Evolutionary conservation across 176 grass and related monocot genomes (phyloP), one percentile per base, ranked within the genome.

Genomic region (Raddia guianensis): DNA sequence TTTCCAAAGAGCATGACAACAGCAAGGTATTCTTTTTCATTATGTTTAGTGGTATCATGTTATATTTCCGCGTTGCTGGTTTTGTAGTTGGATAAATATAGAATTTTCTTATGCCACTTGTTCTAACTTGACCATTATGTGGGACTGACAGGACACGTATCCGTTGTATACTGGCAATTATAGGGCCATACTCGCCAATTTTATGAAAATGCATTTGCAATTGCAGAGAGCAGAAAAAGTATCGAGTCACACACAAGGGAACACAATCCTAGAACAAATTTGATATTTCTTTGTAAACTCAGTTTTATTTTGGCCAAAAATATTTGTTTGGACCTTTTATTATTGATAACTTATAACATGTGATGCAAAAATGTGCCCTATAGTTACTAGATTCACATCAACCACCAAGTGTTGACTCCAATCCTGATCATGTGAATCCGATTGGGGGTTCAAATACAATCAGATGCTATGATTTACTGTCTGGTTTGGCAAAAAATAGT

Each of bases 71-170:
- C 60, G 50, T 42, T 5, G 2, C 63, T 80, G 1, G 12, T 21
- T 40, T 45, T 73, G 32, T 63, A 66, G 37, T 53, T 50, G 34
- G 20, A 76, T 18, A 74, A 68, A 82, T 87, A 7, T 21, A n/a
- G 47, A 74, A 32, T 64, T 52, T 51, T 73, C 62, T 40, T 40
- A 58, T 18, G 9, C 7, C 46, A 47, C 46, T 47, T 57, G 35
- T 12, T 15, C 44, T 61, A 16, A 19, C 18, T 2, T 10, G 44
- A 45, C 5, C 5, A 71, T 71, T 40, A 49, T 5, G 20, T 48
- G 18, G n/a, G 40, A 72, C 21, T 75, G 15, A 7, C 5, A 76
- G 12, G 50, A 9, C 37, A 72, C 8, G 12, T 80, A 70, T 57
- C 72, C 9, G 9, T 14, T 77, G 13, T 87, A 34, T 71, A 65